These are phyloP conservation scores for Phytophthora pisi DNA, from an alignment of 352 stramenopile species.

Conservation along the genomic window DNA sequence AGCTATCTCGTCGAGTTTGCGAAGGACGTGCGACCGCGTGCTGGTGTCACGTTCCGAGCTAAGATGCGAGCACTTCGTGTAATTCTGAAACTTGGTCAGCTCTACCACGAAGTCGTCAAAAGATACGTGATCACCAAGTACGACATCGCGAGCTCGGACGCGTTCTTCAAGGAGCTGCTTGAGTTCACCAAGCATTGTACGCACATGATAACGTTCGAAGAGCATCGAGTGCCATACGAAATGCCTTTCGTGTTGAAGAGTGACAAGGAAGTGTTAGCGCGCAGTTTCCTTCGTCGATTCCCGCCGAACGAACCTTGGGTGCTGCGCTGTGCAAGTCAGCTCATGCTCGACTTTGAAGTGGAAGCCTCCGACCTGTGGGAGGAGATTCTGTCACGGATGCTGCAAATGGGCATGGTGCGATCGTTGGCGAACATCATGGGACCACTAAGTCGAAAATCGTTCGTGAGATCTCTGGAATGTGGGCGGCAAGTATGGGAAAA, in stretches of 20 bases:
- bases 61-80: slow-evolving; percentile 54
- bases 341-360: slow-evolving; percentile 68
- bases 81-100: slow-evolving; percentile 38
- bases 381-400: slow-evolving; percentile 51
- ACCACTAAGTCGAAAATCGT: slow-evolving; percentile 39
- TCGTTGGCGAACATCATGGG: slow-evolving; percentile 46
- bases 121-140: slow-evolving; percentile 34
- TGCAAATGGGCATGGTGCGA: slow-evolving; percentile 50
- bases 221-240: slow-evolving; percentile 57
- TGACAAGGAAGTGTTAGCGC: slow-evolving; percentile 51
- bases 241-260: slow-evolving; percentile 44
- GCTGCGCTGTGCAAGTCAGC: slow-evolving; percentile 39
- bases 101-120: slow-evolving; percentile 25
- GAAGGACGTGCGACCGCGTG: slow-evolving; percentile 44
- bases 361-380: slow-evolving; percentile 52
- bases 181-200: slow-evolving; percentile 39
- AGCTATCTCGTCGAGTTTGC: slow-evolving; percentile 48
- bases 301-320: slow-evolving; percentile 34
- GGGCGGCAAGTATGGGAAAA: slow-evolving; percentile 46
- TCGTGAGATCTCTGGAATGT: slow-evolving; percentile 42
- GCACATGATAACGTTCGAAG: slow-evolving; percentile 61
- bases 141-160: slow-evolving; percentile 8
- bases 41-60: slow-evolving; percentile 63
- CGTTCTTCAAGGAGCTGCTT: slow-evolving; percentile 45
- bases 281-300: slow-evolving; percentile 55